phyloP scores from a whole-genome alignment of 768 basidiomycete species.

The Rhizopogon sp. region DNA sequence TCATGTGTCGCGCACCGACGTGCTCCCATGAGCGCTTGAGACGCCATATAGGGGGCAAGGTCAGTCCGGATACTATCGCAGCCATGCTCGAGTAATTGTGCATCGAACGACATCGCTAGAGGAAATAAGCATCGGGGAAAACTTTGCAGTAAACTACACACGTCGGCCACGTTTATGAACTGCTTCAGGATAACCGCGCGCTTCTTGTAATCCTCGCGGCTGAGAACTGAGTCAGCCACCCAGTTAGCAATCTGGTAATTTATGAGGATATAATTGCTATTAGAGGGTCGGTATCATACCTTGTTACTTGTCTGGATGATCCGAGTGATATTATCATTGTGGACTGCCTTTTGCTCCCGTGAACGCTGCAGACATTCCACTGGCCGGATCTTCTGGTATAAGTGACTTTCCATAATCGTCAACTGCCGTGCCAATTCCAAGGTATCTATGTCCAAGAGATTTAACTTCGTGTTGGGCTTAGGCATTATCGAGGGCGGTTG shows the following conservation, averaged over 20 bases:
- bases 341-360: conserved; percentile 67
- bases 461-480: conserved; percentile 65
- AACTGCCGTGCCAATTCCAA: conserved; percentile 92
- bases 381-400: conserved; percentile 85
- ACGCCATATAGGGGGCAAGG: conserved; percentile 88
- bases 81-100: conserved; percentile 98
- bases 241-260: conserved; percentile 76
- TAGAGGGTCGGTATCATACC: conserved; percentile 34
- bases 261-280: neutral
- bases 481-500: conserved; percentile 78
- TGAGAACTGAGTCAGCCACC: conserved; percentile 84
- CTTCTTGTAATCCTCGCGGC: conserved; percentile 75
- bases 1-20: conserved; percentile 69
- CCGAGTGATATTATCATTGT: conserved; percentile 77
- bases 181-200: conserved; percentile 83
- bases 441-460: conserved; percentile 81
- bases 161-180: conserved; percentile 88
- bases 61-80: conserved; percentile 90
- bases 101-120: conserved; percentile 78
- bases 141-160: conserved; percentile 33
- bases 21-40: conserved; percentile 93
- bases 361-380: conserved; percentile 88
- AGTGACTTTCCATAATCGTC: conserved; percentile 82
- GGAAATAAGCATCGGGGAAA: conserved; percentile 5
- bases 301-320: conserved; percentile 88